Percentiles rank a stretch among this genome's conserved stretches.
These are phyloP conservation scores for Hymenoscyphus fructigenus DNA, from an alignment of 2,329 filamentous ascomycete species.

Conservation along the genomic window DNA sequence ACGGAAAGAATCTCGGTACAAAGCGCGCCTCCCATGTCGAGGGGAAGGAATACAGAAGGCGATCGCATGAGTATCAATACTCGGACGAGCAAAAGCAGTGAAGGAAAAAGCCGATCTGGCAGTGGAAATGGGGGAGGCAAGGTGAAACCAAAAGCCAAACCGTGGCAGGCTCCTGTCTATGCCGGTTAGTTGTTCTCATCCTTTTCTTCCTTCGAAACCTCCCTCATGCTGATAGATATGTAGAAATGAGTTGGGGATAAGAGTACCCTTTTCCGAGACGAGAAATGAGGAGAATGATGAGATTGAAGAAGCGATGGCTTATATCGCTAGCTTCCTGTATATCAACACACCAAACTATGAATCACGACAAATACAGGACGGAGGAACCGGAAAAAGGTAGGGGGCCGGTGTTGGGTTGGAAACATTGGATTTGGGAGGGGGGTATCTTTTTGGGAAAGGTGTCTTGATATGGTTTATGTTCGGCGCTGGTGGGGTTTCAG, in stretches of 20 bases:
- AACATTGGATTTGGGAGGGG: not conserved
- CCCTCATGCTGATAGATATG: not conserved
- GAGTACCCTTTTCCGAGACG: not conserved
- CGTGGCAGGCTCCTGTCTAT: slow-evolving; percentile 44
- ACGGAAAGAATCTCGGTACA: slow-evolving; percentile 21
- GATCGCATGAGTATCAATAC: slow-evolving; percentile 29
- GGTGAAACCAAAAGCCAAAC: slow-evolving; percentile 39
- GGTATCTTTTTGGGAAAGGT: not conserved
- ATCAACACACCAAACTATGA: not conserved
- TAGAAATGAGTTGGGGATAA: slow-evolving; percentile 15
- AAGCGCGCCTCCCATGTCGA: slow-evolving; percentile 4
- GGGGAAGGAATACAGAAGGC: slow-evolving; percentile 3
- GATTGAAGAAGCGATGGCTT: not conserved
- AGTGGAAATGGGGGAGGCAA: slow-evolving; percentile 26
- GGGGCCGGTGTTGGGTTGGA: not conserved
- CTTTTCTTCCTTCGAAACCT: not conserved
- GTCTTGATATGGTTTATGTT: slow-evolving; percentile 5
- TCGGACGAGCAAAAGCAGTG: slow-evolving; percentile 33
- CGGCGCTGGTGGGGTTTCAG: slow-evolving; percentile 5
- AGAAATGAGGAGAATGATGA: not conserved
- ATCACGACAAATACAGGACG: slow-evolving; percentile 1
- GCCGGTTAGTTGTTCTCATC: slow-evolving; percentile 33
- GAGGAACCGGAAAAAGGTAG: not conserved
- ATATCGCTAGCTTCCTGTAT: not conserved
- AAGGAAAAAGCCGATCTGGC: slow-evolving; percentile 33